Evolutionary conservation across 768 basidiomycete species (phyloP).

Genomic region (Suillus weaverae): DNA sequence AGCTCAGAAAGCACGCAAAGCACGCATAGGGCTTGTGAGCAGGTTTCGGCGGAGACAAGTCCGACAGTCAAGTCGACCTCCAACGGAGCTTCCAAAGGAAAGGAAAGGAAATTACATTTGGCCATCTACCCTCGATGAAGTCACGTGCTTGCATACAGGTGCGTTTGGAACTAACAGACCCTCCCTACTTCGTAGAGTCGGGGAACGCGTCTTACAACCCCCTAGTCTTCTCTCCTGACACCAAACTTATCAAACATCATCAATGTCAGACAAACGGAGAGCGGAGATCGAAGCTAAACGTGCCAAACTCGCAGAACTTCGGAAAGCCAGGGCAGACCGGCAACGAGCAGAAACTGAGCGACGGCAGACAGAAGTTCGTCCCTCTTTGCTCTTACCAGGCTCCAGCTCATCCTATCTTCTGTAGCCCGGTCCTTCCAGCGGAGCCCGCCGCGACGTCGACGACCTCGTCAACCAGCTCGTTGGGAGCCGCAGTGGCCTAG

Average conservation of each 20-base stretch:
- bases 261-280: constrained; percentile 67
- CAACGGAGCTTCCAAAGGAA: no score
- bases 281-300: constrained; percentile 91
- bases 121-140: no score
- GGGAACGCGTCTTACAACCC: no score
- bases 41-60: constrained; percentile 43
- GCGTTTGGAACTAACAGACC: no score
- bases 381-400: constrained; percentile 2
- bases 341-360: constrained; percentile 53
- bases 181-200: no score
- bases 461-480: constrained; percentile 66
- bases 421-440: constrained; percentile 43
- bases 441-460: constrained; percentile 59
- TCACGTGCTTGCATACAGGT: no score
- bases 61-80: no score
- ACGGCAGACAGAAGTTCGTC: constrained; percentile 26
- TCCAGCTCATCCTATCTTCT: neutral
- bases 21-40: constrained; percentile 66
- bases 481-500: constrained; percentile 46
- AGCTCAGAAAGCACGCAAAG: constrained; percentile 73
- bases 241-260: neutral
- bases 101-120: no score
- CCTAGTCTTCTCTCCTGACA: constrained; percentile 5
- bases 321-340: constrained; percentile 73
- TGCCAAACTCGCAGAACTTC: constrained; percentile 81